Conservation (phyloP, 2,329 filamentous ascomycete genomes). For the Dothistroma septosporum region DNA sequence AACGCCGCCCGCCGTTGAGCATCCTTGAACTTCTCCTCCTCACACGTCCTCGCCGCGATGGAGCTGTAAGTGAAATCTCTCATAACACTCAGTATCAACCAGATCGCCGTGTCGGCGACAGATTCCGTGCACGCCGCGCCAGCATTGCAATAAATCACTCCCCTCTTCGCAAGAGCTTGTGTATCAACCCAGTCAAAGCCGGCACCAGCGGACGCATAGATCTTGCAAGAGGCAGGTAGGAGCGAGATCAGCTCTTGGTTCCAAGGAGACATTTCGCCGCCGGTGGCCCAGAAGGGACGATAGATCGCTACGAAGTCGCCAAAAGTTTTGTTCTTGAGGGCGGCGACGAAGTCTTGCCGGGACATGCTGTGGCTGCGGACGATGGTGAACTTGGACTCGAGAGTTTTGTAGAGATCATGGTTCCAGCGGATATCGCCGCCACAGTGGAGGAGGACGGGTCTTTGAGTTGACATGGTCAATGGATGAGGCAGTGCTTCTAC, state of each 20-base stretch:
- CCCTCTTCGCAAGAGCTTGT: constrained; percentile 56
- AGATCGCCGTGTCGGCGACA: constrained; percentile 67
- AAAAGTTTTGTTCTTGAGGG: constrained; percentile 38
- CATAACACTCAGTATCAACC: constrained; percentile 66
- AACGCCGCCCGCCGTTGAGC: constrained; percentile 58
- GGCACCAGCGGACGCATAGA: constrained; percentile 59
- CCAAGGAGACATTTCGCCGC: constrained; percentile 63
- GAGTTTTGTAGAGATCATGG: constrained; percentile 39
- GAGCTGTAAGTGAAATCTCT: constrained; percentile 64
- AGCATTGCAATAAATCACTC: constrained; percentile 69
- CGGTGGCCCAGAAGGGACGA: constrained; percentile 61
- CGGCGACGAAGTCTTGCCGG: constrained; percentile 40
- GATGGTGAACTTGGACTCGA: constrained; percentile 38
- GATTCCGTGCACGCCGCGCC: constrained; percentile 67
- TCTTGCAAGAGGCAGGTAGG: constrained; percentile 51
- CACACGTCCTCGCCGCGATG: constrained; percentile 49
- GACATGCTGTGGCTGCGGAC: constrained; percentile 38
- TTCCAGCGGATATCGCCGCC: constrained; percentile 46
- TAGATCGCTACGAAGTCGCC: constrained; percentile 48
- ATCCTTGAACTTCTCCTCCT: constrained; percentile 48
- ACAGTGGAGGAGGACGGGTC: constrained; percentile 39
- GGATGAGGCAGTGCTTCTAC: neutral
- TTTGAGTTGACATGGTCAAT: constrained; percentile 10
- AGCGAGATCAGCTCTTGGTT: constrained; percentile 54
- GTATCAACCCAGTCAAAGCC: constrained; percentile 63